Percentiles rank a stretch among this genome's conserved stretches.
These are phyloP conservation scores for Pezicula neosporulosa DNA, from an alignment of 2,329 filamentous ascomycete genomes.

Conservation along the genomic window DNA sequence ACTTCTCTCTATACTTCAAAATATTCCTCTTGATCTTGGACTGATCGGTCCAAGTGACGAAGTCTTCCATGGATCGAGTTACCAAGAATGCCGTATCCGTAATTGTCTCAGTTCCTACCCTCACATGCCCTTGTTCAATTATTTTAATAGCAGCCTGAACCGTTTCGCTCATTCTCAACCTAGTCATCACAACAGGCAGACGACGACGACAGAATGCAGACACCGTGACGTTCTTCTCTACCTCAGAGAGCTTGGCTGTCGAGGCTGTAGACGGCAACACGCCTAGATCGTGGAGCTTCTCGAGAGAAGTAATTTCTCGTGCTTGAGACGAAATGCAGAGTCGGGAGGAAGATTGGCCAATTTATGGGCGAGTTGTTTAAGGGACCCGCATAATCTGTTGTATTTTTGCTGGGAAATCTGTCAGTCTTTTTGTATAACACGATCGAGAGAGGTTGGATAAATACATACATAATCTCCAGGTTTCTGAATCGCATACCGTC, in stretches of 20 bases:
- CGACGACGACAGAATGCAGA: constrained; percentile 81
- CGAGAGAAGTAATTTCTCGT: constrained; percentile 83
- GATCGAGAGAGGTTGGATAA: neutral
- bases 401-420: constrained; percentile 36
- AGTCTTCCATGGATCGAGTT: constrained; percentile 88
- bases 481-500: constrained; percentile 89
- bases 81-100: constrained; percentile 89
- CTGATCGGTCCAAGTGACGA: constrained; percentile 92
- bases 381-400: constrained; percentile 36
- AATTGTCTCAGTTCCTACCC: constrained; percentile 85
- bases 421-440: constrained; percentile 23
- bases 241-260: constrained; percentile 69
- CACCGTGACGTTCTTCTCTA: constrained; percentile 87
- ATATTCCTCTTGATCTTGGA: constrained; percentile 98
- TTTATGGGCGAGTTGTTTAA: constrained; percentile 85
- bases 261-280: constrained; percentile 67
- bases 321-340: constrained; percentile 73
- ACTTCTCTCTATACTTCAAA: constrained; percentile 88
- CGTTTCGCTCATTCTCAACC: constrained; percentile 87
- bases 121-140: constrained; percentile 91
- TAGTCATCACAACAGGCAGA: constrained; percentile 86
- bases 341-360: constrained; percentile 79
- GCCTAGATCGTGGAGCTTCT: constrained; percentile 93
- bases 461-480: constrained; percentile 70
- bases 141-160: constrained; percentile 81